These are phyloP conservation scores for Rhypophila decipiens DNA, from an alignment of 495 filamentous ascomycete species.

Conservation along the genomic window DNA sequence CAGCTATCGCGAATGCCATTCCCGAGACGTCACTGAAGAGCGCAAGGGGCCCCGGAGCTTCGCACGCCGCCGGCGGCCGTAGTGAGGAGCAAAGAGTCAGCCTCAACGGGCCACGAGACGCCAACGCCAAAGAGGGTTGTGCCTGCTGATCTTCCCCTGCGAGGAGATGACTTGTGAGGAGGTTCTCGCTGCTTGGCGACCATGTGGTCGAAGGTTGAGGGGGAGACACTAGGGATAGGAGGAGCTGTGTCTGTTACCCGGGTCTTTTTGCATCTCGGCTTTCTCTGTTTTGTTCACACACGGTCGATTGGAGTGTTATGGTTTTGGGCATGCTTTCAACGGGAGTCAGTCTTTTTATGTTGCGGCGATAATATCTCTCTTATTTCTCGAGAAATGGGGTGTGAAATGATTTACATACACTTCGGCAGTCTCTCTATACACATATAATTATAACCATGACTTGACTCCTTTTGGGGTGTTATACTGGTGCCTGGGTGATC, in stretches of 20 bases:
- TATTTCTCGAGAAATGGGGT: too few species aligned
- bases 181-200: not conserved
- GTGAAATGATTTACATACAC: too few species aligned
- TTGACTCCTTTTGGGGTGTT: too few species aligned
- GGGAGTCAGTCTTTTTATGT: not conserved
- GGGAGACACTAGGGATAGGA: too few species aligned
- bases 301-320: not conserved
- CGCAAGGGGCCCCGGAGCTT: slow-evolving; percentile 58
- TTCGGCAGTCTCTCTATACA: too few species aligned
- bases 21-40: slow-evolving; percentile 94
- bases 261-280: too few species aligned
- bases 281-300: too few species aligned
- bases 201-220: too few species aligned
- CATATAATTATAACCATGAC: too few species aligned
- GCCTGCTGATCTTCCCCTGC: slow-evolving; percentile 75
- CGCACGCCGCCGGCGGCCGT: slow-evolving; percentile 46
- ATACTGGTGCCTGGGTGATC: too few species aligned
- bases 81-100: slow-evolving; percentile 66
- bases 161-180: not conserved
- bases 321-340: not conserved
- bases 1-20: slow-evolving; percentile 95
- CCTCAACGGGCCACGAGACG: slow-evolving; percentile 52
- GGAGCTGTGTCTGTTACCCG: too few species aligned
- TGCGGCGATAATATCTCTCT: not conserved
- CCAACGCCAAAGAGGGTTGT: slow-evolving; percentile 80